Evolutionary conservation across 1,284 basidiomycete species (phyloP).

Genomic region (Thecaphora thlaspeos): DNA sequence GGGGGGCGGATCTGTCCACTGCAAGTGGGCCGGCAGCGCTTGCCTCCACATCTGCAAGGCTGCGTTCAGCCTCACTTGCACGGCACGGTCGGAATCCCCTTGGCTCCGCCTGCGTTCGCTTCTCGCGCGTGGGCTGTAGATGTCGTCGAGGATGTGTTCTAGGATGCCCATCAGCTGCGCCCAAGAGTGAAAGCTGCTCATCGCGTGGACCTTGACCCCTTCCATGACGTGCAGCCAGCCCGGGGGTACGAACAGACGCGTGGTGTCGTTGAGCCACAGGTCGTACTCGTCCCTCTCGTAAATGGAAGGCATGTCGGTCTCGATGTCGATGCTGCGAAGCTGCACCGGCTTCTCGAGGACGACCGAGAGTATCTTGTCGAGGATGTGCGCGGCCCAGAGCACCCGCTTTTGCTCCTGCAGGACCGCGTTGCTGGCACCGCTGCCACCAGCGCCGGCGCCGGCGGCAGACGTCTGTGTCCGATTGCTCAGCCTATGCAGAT

Average conservation of each 20-base stretch:
- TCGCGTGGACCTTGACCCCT: constrained; percentile 33
- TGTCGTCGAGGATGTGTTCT: constrained; percentile 32
- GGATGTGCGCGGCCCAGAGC: constrained; percentile 39
- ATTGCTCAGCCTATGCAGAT: constrained; percentile 17
- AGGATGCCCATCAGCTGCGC: constrained; percentile 38
- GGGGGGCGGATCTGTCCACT: not conserved
- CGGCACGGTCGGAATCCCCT: constrained; percentile 21
- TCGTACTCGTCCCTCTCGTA: constrained; percentile 40
- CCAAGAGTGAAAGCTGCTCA: constrained; percentile 36
- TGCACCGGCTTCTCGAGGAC: constrained; percentile 36
- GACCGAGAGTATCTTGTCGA: constrained; percentile 41
- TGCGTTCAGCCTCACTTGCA: constrained; percentile 16
- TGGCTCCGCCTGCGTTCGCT: constrained; percentile 20
- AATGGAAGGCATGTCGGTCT: constrained; percentile 21
- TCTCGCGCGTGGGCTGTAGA: constrained; percentile 35
- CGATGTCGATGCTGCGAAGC: constrained; percentile 30
- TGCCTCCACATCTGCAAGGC: constrained; percentile 2
- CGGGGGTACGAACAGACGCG: constrained; percentile 24
- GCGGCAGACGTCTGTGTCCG: not conserved
- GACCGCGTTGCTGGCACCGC: constrained; percentile 1
- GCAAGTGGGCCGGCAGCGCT: constrained; percentile 2
- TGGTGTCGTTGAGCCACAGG: constrained; percentile 32
- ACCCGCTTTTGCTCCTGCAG: constrained; percentile 24
- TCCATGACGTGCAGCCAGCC: constrained; percentile 13
- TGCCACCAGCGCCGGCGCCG: not conserved